These are phyloP conservation scores for Colletotrichum noveboracense DNA, from an alignment of 2,329 filamentous ascomycete species.

Conservation along the genomic window DNA sequence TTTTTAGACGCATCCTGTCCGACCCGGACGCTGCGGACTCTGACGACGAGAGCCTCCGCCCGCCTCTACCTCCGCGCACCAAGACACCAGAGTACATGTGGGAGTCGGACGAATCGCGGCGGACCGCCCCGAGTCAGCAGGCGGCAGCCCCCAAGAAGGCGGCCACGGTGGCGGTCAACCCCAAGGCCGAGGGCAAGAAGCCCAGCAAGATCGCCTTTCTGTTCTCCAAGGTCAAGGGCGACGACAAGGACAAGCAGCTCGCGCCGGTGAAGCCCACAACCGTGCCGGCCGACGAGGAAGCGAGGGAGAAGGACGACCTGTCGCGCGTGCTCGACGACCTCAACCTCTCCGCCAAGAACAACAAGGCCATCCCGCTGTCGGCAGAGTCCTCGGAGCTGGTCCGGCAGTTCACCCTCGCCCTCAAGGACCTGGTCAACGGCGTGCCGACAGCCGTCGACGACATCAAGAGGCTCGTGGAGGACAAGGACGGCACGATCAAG, in stretches of 20 bases:
- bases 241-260: conserved; percentile 43
- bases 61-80: conserved; percentile 60
- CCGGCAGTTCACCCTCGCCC: conserved; percentile 83
- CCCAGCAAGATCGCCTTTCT: conserved; percentile 36
- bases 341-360: conserved; percentile 83
- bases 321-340: conserved; percentile 81
- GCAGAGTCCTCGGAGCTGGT: conserved; percentile 83
- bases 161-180: conserved; percentile 32
- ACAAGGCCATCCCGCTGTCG: conserved; percentile 84
- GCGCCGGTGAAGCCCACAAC: conserved; percentile 38
- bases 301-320: conserved; percentile 72
- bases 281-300: conserved; percentile 44
- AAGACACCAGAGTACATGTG: conserved; percentile 56
- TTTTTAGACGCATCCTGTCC: conserved; percentile 60
- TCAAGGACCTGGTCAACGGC: conserved; percentile 91
- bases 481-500: conserved; percentile 65
- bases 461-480: conserved; percentile 68
- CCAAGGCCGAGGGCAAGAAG: conserved; percentile 35
- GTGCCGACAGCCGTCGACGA: conserved; percentile 94
- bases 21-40: conserved; percentile 27
- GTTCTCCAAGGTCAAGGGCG: conserved; percentile 35
- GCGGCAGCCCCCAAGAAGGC: conserved; percentile 21
- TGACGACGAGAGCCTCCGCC: conserved; percentile 45
- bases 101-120: conserved; percentile 34
- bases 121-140: background rate